phyloP scores from a whole-genome alignment of 2,329 filamentous ascomycete species.

The Colletotrichum liaoningense region DNA sequence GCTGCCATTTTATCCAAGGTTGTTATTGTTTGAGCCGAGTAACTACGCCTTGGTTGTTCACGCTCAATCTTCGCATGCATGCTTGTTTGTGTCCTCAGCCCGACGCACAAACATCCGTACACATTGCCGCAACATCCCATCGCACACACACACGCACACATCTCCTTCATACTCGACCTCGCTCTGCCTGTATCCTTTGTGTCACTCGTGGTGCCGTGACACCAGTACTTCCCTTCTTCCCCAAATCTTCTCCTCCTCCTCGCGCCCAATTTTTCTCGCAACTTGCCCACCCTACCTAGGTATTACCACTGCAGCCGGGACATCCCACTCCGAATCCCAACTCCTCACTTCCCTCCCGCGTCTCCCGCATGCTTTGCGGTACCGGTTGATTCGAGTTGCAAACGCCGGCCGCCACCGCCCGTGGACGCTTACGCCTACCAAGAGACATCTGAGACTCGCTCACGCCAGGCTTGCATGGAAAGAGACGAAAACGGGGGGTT shows the following conservation, averaged over 20 bases:
- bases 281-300: constrained; percentile 8
- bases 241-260: constrained; percentile 20
- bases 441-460: constrained; percentile 15
- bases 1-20: constrained; percentile 36
- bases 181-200: constrained; percentile 23
- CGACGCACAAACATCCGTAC: constrained; percentile 30
- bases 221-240: constrained; percentile 14
- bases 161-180: constrained; percentile 27
- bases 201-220: constrained; percentile 27
- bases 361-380: constrained; percentile 22
- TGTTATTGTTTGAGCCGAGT: constrained; percentile 30
- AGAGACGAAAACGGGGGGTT: constrained; percentile 12
- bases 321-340: constrained; percentile 28
- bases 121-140: constrained; percentile 23
- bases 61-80: constrained; percentile 25
- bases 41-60: constrained; percentile 6
- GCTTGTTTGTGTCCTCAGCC: constrained; percentile 31
- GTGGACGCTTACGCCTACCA: background rate
- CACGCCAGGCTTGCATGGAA: constrained; percentile 20
- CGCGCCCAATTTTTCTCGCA: background rate
- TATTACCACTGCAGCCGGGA: constrained; percentile 11
- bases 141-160: constrained; percentile 6
- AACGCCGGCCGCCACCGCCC: constrained; percentile 9
- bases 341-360: constrained; percentile 17
- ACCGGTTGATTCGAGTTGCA: constrained; percentile 9